A percentile compares a stretch with the other conserved stretches of the same genome.
Conservation (phyloP, 2,329 filamentous ascomycete species). For the Calycina herbarum region DNA sequence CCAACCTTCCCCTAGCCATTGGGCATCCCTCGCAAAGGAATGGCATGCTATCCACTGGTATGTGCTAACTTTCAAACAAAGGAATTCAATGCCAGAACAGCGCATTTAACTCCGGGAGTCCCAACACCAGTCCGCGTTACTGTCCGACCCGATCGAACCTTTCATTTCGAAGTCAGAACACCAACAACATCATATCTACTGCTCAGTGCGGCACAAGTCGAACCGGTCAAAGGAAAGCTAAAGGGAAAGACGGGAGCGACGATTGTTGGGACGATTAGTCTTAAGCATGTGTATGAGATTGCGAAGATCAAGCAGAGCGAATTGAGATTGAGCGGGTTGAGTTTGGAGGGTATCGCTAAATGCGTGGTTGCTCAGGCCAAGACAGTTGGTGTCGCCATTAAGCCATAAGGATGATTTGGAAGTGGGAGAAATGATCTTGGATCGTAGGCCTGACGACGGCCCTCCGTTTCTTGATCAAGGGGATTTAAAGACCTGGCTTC, state of each 20-base stretch:
- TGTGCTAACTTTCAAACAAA: slow-evolving; percentile 42
- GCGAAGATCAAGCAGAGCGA: slow-evolving; percentile 92
- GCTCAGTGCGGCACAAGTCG: slow-evolving; percentile 76
- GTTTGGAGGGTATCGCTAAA: slow-evolving; percentile 70
- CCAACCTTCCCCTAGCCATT: slow-evolving; percentile 3
- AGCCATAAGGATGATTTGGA: slow-evolving; percentile 48
- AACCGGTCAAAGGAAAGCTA: slow-evolving; percentile 70
- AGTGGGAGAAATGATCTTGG: neutral
- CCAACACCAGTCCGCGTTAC: slow-evolving; percentile 89
- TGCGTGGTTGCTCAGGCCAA: slow-evolving; percentile 74
- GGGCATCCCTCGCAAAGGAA: neutral
- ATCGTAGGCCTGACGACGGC: neutral
- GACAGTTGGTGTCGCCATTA: slow-evolving; percentile 71
- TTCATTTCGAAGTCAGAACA: slow-evolving; percentile 89
- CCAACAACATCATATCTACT: slow-evolving; percentile 92
- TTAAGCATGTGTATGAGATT: slow-evolving; percentile 98
- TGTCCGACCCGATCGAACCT: slow-evolving; percentile 89
- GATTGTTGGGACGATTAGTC: slow-evolving; percentile 76
- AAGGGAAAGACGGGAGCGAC: slow-evolving; percentile 74
- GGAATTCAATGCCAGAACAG: slow-evolving; percentile 97
- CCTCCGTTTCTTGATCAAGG: neutral
- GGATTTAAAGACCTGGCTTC: neutral
- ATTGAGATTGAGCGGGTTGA: slow-evolving; percentile 69
- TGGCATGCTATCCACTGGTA: slow-evolving; percentile 1
- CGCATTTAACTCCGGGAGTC: slow-evolving; percentile 77